Evolutionary conservation across 2,329 filamentous ascomycete genomes (phyloP).

Genomic region (Pseudocercospora fijiensis): DNA sequence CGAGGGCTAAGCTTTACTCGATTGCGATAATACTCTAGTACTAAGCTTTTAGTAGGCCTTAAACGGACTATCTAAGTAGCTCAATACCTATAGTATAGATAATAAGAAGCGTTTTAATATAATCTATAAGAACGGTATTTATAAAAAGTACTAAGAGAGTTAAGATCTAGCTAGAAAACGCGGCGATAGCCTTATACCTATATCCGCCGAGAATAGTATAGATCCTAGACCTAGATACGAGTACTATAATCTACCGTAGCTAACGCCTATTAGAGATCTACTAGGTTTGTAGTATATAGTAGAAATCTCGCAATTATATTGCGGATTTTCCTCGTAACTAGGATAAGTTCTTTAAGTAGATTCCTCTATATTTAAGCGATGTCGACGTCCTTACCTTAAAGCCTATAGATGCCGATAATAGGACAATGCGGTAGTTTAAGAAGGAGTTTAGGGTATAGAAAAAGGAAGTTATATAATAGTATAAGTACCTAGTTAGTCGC

Average conservation of each 20-base stretch:
- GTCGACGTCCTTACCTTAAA: neutral
- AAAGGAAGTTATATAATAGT: neutral
- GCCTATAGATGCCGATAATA: neutral
- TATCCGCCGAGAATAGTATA: neutral
- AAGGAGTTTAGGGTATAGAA: neutral
- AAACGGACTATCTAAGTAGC: too few relatives aligned
- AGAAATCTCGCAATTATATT: neutral
- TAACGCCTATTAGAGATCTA: neutral
- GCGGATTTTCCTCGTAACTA: neutral
- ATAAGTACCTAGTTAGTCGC: neutral
- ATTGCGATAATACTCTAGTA: too few relatives aligned
- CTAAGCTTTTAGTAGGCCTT: too few relatives aligned
- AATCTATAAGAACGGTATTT: too few relatives aligned
- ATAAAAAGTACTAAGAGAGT: neutral
- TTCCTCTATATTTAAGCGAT: neutral
- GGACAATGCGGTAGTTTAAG: neutral
- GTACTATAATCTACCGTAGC: neutral
- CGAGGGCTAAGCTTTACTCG: too few relatives aligned
- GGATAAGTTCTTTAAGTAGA: neutral
- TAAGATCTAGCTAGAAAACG: neutral
- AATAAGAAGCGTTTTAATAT: too few relatives aligned
- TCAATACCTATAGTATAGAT: too few relatives aligned
- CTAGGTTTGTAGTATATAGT: neutral
- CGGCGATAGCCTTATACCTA: neutral
- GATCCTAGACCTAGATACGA: neutral